phyloP scores from a whole-genome alignment of 2,329 filamentous ascomycete genomes.

The Ophiostoma sp. region DNA sequence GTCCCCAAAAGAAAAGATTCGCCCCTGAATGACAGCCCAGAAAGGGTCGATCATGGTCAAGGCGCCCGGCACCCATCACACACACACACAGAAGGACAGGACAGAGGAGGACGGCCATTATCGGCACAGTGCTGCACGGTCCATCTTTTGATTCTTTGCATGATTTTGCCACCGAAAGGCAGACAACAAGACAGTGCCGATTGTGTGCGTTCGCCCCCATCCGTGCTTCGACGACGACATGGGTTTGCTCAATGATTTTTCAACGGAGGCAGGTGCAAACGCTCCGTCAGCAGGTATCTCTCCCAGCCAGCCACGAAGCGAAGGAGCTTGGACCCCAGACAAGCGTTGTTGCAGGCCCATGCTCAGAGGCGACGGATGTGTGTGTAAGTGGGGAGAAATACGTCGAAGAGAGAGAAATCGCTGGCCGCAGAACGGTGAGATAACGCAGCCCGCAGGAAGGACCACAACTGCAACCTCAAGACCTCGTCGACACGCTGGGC shows the following conservation, averaged over 20 bases:
- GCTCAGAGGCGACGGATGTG: neutral
- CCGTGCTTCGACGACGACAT: neutral
- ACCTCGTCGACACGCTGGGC: neutral
- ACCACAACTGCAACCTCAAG: neutral
- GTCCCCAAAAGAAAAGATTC: neutral
- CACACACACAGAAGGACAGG: too few species aligned
- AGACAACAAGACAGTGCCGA: conserved; percentile 8
- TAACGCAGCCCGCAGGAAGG: conserved; percentile 15
- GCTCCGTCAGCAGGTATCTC: neutral
- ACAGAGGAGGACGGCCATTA: neutral
- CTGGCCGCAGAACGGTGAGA: conserved; percentile 11
- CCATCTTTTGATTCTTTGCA: neutral
- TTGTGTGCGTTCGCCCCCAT: neutral
- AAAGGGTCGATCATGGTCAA: conserved; percentile 9
- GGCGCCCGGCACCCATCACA: too few species aligned
- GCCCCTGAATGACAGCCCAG: conserved; percentile 13
- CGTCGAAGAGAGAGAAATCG: neutral
- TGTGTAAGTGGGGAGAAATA: neutral
- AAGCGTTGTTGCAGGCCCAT: conserved; percentile 18
- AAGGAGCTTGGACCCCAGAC: conserved; percentile 12
- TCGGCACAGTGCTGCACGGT: conserved; percentile 22
- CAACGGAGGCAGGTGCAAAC: neutral
- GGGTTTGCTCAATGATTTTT: neutral
- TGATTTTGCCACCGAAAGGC: conserved; percentile 6
- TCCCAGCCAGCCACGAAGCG: neutral